Conservation (phyloP, 305 asterid genomes). For the Ilex paraguariensis region DNA sequence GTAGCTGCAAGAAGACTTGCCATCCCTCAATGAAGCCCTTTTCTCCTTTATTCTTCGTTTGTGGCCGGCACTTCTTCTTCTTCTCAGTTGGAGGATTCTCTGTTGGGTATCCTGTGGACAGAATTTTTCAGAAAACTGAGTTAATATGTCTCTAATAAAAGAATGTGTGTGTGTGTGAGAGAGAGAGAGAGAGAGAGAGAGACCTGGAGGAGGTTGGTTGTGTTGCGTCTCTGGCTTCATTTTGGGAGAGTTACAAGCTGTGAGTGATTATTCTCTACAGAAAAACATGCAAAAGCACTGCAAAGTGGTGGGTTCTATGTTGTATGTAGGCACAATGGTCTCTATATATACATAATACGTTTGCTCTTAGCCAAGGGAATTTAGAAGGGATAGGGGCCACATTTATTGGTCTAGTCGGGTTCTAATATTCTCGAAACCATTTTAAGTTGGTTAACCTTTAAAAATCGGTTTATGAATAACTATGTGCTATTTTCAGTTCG, state of each 20-base stretch:
- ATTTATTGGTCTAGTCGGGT: too few species aligned
- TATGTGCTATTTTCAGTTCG: too few species aligned
- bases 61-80: conserved; percentile 25
- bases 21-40: conserved; percentile 48
- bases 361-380: too few species aligned
- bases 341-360: too few species aligned
- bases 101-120: conserved; percentile 33
- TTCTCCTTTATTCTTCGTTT: conserved; percentile 33
- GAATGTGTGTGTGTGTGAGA: not conserved
- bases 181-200: conserved; percentile 16
- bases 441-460: too few species aligned
- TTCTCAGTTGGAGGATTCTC: conserved; percentile 19
- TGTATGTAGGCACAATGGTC: not conserved
- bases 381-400: too few species aligned
- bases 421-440: too few species aligned
- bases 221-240: conserved; percentile 13
- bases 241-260: not conserved
- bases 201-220: conserved; percentile 40
- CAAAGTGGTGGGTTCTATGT: not conserved
- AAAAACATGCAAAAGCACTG: not conserved
- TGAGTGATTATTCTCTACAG: not conserved
- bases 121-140: not conserved
- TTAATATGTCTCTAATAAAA: not conserved
- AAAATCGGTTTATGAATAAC: too few species aligned
- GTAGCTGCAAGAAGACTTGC: conserved; percentile 11